Percentiles rank a stretch among this genome's conserved stretches.
phyloP scores from a whole-genome alignment of 768 basidiomycete species.

The Dendrothele bispora region DNA sequence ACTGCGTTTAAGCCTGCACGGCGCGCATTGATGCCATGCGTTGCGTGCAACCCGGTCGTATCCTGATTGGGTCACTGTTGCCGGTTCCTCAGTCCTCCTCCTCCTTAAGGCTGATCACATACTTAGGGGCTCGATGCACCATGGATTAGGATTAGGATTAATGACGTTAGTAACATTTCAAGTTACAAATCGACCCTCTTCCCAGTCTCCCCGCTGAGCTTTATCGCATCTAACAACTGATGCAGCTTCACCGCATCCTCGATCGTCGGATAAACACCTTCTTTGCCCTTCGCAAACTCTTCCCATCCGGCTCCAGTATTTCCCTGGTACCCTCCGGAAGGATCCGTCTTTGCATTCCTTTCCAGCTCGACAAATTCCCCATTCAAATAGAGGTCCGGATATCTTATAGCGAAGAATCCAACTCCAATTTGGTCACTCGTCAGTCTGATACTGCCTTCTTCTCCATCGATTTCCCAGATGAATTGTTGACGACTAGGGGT shows the following conservation, averaged over 20 bases:
- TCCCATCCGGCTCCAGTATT: constrained; percentile 17
- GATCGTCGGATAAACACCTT: constrained; percentile 23
- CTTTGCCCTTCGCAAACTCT: constrained; percentile 21
- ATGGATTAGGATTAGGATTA: too few relatives aligned
- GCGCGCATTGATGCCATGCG: too few relatives aligned
- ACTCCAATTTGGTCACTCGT: constrained; percentile 1
- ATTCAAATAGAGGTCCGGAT: constrained; percentile 30
- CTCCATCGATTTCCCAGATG: constrained; percentile 27
- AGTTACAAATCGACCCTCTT: constrained; percentile 1
- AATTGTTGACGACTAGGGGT: constrained; percentile 24
- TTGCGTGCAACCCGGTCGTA: too few relatives aligned
- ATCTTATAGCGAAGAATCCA: constrained; percentile 20
- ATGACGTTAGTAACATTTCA: too few relatives aligned
- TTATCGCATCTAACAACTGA: constrained; percentile 22
- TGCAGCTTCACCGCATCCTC: constrained; percentile 27
- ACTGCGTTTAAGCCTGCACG: too few relatives aligned
- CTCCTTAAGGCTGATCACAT: too few relatives aligned
- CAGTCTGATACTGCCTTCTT: constrained; percentile 18
- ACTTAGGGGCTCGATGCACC: too few relatives aligned
- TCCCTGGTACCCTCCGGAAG: too few relatives aligned
- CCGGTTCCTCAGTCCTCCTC: too few relatives aligned
- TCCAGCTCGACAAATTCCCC: constrained; percentile 24
- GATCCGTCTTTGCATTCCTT: neutral
- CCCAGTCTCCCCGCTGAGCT: constrained; percentile 20
- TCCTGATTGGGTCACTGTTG: too few relatives aligned